Base-by-base conservation (phyloP, 1,284 basidiomycete genomes). In the Melampsora medusae region DNA sequence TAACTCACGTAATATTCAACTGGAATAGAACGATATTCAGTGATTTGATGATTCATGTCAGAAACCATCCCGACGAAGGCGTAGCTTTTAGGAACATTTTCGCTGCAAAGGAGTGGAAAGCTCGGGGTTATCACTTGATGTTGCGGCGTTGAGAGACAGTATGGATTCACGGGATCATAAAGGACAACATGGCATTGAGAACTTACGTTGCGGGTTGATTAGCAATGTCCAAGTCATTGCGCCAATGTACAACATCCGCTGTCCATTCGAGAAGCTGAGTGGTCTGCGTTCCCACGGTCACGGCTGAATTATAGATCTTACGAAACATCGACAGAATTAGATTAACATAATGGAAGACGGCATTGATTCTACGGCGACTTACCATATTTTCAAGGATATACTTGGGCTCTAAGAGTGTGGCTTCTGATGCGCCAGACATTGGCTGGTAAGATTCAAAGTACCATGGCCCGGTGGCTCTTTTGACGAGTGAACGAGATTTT, bases 1-100 rank as follows among this genome's bases (percentile, higher is more conserved):
- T 53, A 19, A 53, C 50, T 22, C 50, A 53, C 50, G 50, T 53
- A 22, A 53, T 53, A 53, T 53, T 53, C 50, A 19, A 53, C 50
- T 17, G 50, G 50, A 22, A 53, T 53, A 53, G 50, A 53, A 22
- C 50, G 16, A 53, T 53, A 53, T 3, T 3, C 50, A 22, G 17
- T 53, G 50, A 53, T 53, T 53, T 3, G 16, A 4, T 53, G 50
- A 5, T 53, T 53, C 16, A 53, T 17, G 50, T 53, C 50, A 22
- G 50, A 53, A 17, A 53, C 16, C 50, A 53, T 53, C 16, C 50
- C 50, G 22, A 53, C 50, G 14, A 53, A 53, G 17, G 50, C 50
- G 14, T 53, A 53, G 16, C 17, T 19, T 53, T 19, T 19, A 14
- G 50, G 50, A 2, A 53, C 22, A 22, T 53, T 53, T 14, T 53